These are phyloP conservation scores for Kluyveromyces nonfermentans DNA, from an alignment of 805 yeast genomes.

Conservation along the genomic window DNA sequence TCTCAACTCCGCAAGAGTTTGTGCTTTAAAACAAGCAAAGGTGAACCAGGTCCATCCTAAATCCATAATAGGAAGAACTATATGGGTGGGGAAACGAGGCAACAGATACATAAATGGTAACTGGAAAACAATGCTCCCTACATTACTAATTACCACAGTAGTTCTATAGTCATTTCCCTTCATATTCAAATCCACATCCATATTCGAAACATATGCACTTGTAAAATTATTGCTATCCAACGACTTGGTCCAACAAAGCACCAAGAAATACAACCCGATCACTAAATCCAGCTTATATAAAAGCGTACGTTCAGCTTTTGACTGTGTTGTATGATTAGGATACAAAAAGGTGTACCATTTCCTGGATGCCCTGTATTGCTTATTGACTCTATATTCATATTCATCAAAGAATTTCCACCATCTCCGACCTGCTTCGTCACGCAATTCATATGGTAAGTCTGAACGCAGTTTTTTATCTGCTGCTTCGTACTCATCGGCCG, in stretches of 20 bases:
- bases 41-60: constrained; percentile 64
- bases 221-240: constrained; percentile 52
- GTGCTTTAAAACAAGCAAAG: constrained; percentile 42
- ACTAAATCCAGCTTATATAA: constrained; percentile 47
- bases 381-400: constrained; percentile 38
- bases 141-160: constrained; percentile 48
- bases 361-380: constrained; percentile 24
- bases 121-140: constrained; percentile 55
- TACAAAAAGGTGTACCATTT: constrained; percentile 28
- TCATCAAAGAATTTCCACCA: constrained; percentile 45
- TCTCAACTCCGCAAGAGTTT: constrained; percentile 42
- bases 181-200: constrained; percentile 51
- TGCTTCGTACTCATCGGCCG: not conserved
- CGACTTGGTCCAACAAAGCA: constrained; percentile 61
- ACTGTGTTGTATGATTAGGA: constrained; percentile 27
- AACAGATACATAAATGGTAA: constrained; percentile 57
- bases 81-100: constrained; percentile 45
- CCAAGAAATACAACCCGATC: constrained; percentile 45
- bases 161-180: constrained; percentile 54
- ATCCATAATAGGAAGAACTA: constrained; percentile 43
- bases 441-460: constrained; percentile 30
- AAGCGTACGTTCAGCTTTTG: constrained; percentile 38
- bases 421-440: constrained; percentile 32
- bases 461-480: constrained; percentile 11
- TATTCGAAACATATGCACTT: constrained; percentile 59